A percentile compares a stretch with the other conserved stretches of the same genome.
These are phyloP conservation scores for Russula virescens DNA, from an alignment of 768 basidiomycete genomes.

Conservation along the genomic window DNA sequence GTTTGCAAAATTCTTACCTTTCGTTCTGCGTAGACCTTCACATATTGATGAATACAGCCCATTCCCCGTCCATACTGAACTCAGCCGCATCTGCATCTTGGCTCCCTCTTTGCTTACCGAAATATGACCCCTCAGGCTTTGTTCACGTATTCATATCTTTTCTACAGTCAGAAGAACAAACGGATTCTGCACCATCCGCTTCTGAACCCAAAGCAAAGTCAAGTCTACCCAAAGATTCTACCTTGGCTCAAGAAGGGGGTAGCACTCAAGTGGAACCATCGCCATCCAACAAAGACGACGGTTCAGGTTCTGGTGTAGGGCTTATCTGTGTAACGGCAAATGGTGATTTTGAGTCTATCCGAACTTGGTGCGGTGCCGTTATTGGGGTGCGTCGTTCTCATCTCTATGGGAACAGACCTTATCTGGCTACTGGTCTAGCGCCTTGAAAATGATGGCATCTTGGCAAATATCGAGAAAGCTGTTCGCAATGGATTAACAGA, in stretches of 20 bases:
- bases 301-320: constrained; percentile 33
- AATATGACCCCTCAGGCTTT: constrained; percentile 85
- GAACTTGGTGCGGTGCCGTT: constrained; percentile 67
- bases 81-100: constrained; percentile 81
- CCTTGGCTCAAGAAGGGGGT: not conserved
- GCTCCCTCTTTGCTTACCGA: constrained; percentile 94
- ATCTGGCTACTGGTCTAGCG: constrained; percentile 39
- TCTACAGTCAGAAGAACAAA: constrained; percentile 33
- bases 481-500: constrained; percentile 47
- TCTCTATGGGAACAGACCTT: not conserved
- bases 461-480: constrained; percentile 45
- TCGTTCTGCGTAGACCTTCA: constrained; percentile 62
- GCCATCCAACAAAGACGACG: not conserved
- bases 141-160: constrained; percentile 88
- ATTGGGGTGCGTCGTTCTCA: constrained; percentile 41
- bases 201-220: constrained; percentile 12
- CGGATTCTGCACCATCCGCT: not conserved
- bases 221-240: not conserved
- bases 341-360: constrained; percentile 79
- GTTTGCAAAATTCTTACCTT: not conserved
- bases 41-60: constrained; percentile 85
- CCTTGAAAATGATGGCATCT: constrained; percentile 53
- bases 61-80: constrained; percentile 71
- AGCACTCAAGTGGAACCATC: not conserved
- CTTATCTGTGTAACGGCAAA: constrained; percentile 78